Evolutionary conservation across 2,329 filamentous ascomycete genomes (phyloP), one percentile per base, ranked within the genome.

Genomic region (Plenodomus lindquistii): DNA sequence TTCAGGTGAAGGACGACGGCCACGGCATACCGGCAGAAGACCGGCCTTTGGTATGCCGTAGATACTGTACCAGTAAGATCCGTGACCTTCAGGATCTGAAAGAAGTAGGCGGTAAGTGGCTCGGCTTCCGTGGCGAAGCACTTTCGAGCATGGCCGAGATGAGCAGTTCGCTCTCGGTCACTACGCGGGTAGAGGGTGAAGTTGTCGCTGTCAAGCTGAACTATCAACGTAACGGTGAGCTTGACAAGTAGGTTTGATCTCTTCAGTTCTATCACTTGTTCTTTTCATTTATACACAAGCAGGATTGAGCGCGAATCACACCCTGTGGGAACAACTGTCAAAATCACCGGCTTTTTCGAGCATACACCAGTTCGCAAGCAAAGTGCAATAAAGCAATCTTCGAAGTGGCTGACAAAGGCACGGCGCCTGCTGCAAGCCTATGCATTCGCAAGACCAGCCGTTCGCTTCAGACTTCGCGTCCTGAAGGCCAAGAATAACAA

Each of bases 71-170:
- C 1, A 91, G 87, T 76, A 93, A 92, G 72, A 78, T 92, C 37
- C 75, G 73, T 40, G 75, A 74, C n/a, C 82, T 87, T 48, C 77
- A 83, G 0, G 86, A 91, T 41, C 73, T 91, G 31, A 76, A 73
- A 42, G 67, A 63, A 1, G 72, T 85, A 17, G 83, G 81, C 7
- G 79, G 81, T 1, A 76, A 73, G 37, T 85, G 80, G 24, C 78
- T 92, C n/a, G 89, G 89, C 2, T 93, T 92, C 63, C 82, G 89
- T 29, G 89, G 89, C 17, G 83, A 90, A 63, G 88, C 88, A 15
- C 73, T 93, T 50, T 86, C 87, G 34, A 85, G 83, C 66, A 79
- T 80, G 49, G 85, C 83, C 50, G 77, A 81, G 36, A 65, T 89
- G 48, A 84, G 83, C 31, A 75, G 78, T 3, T 72, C 66, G 2